Evolutionary conservation across 2,329 filamentous ascomycete genomes (phyloP).

Genomic region (Scleromitrula shiraiana): DNA sequence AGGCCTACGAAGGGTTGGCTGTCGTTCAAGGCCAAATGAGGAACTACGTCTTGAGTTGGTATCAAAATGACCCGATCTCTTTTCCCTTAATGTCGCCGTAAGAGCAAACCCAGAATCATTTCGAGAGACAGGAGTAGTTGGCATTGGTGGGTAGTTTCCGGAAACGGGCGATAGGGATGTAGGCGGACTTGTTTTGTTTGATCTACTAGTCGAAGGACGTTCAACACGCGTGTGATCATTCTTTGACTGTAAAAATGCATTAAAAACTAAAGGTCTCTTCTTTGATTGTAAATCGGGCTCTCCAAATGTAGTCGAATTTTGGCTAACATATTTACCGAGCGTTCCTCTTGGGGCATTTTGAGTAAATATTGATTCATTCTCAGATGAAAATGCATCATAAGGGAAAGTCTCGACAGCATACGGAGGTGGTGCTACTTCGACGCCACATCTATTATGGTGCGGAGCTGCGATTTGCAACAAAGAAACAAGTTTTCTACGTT

Average conservation of each 20-base stretch:
- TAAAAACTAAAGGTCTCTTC: constrained; percentile 67
- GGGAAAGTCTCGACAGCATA: constrained; percentile 93
- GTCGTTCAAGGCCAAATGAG: constrained; percentile 77
- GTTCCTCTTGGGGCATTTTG: constrained; percentile 61
- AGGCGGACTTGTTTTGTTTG: constrained; percentile 52
- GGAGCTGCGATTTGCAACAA: constrained; percentile 85
- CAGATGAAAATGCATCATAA: constrained; percentile 80
- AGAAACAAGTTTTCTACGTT: constrained; percentile 81
- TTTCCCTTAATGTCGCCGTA: constrained; percentile 7
- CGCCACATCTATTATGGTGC: constrained; percentile 78
- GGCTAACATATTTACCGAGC: constrained; percentile 76
- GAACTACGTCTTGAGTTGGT: constrained; percentile 74
- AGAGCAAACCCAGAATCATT: constrained; percentile 74
- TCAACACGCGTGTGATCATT: constrained; percentile 60
- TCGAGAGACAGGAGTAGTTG: constrained; percentile 71
- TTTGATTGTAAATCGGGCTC: constrained; percentile 41
- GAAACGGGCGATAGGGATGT: constrained; percentile 70
- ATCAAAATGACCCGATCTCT: constrained; percentile 71
- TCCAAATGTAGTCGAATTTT: constrained; percentile 84
- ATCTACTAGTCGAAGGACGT: constrained; percentile 68
- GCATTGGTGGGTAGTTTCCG: constrained; percentile 65
- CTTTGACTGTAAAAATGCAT: constrained; percentile 76
- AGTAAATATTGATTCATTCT: constrained; percentile 74
- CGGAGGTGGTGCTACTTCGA: constrained; percentile 78
- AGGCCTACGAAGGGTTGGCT: constrained; percentile 58